Base-by-base conservation (phyloP, 768 basidiomycete species). In the Pholiota molesta region DNA sequence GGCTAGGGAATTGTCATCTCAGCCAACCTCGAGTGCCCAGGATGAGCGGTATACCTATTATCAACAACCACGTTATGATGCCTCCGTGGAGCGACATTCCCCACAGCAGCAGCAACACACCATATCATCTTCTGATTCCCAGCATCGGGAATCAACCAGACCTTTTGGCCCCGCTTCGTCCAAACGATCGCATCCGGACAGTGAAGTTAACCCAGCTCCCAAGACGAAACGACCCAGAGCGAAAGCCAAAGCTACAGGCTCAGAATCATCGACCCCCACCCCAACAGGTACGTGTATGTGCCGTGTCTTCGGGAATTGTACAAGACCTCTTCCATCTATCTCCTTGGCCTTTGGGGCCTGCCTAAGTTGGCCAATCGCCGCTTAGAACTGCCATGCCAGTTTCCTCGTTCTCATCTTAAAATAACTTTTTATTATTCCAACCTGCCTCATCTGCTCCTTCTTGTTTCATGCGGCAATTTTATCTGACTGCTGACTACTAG, bases 211-310 rank as follows among this genome's bases (percentile, higher is more conserved):
- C 0, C 72, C 79, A 42, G 67, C 71, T 42, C 73, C 74, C 65
- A 74, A 74, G 63, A 44, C 71, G 45, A 77, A 75, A 66, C 45
- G 75, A 54, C 60, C 71, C 52, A 75, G 69, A 75, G 39, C 81
- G 74, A 63, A 86, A 81, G 68, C 67, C 77, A 57, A 87, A 83
- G 69, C 82, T 78, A 71, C 69, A 62, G 56, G 59, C 29, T 65
- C 71, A 26, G 66, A 65, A 55, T 56, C 65, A 23, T 61, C 68
- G 37, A 59, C 57, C 42, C 52, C 66, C 47, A 56, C 66, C 21
- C 53, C 67, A 35, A 26, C 65, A 70, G 68, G 73, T 72, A 59
- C 65, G 72, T 65, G 57, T 54, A 62, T 45, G 31, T 52, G 28
- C 54, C 63, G 51, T 59, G 63, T 59, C 55, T 59, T 61, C 47